phyloP scores from a whole-genome alignment of 2,329 filamentous ascomycete genomes.

The Colletotrichum sp. region DNA sequence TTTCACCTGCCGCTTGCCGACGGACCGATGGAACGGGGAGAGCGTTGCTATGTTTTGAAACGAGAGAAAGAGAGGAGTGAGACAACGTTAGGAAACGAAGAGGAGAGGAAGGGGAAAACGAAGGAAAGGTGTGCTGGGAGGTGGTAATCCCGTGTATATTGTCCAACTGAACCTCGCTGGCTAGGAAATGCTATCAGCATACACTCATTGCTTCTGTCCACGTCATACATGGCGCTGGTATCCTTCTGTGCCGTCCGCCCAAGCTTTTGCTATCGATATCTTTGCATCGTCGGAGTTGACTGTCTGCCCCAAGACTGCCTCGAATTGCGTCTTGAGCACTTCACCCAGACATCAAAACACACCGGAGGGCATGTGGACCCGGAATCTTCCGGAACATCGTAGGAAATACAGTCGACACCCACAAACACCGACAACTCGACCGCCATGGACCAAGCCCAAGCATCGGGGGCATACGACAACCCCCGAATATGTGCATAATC shows the following conservation, averaged over 20 bases:
- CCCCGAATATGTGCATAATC: background rate
- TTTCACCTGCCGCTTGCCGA: constrained; percentile 10
- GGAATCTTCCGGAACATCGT: background rate
- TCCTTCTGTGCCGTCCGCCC: background rate
- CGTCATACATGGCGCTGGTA: background rate
- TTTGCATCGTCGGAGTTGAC: background rate
- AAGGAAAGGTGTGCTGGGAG: constrained; percentile 22
- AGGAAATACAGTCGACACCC: background rate
- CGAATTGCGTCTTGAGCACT: background rate
- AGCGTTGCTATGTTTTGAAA: background rate
- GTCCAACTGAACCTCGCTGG: constrained; percentile 27
- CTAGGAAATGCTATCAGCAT: constrained; percentile 20
- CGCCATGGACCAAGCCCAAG: background rate
- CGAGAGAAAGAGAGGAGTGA: background rate
- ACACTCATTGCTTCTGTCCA: background rate
- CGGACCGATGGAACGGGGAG: constrained; percentile 1
- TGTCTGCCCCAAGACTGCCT: background rate
- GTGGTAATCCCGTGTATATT: constrained; percentile 43
- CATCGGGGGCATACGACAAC: background rate
- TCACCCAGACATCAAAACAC: background rate
- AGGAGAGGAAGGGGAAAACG: background rate
- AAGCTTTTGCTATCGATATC: background rate
- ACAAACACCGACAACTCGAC: background rate
- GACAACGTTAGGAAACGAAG: background rate
- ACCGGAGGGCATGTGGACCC: background rate